A percentile compares a stretch with the other conserved stretches of the same genome.
phyloP scores from a whole-genome alignment of 2,329 filamentous ascomycete species.

The Pyrenophora graminea region DNA sequence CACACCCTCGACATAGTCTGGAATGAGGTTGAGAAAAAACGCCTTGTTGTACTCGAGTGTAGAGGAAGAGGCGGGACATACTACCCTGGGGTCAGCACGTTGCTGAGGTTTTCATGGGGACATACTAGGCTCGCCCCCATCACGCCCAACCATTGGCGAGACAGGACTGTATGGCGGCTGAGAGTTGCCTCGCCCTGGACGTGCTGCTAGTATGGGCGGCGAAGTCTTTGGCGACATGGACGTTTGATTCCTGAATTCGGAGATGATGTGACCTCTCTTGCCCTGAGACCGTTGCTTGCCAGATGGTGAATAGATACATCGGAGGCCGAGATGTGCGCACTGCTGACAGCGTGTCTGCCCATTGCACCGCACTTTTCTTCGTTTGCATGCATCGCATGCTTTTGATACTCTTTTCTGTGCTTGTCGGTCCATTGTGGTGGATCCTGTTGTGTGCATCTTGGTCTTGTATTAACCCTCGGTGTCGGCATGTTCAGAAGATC shows the following conservation, averaged over 20 bases:
- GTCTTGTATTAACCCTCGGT: conserved; percentile 10
- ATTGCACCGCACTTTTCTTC: conserved; percentile 55
- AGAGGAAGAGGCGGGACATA: conserved; percentile 23
- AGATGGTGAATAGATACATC: conserved; percentile 51
- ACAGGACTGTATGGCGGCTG: conserved; percentile 16
- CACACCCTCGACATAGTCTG: conserved; percentile 51
- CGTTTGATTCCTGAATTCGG: conserved; percentile 46
- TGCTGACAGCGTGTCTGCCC: conserved; percentile 51
- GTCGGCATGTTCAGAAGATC: conserved; percentile 17
- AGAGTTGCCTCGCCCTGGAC: conserved; percentile 13
- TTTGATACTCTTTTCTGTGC: conserved; percentile 42
- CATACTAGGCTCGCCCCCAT: conserved; percentile 27
- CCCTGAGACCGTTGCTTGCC: conserved; percentile 46
- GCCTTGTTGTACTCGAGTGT: conserved; percentile 26
- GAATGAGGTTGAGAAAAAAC: conserved; percentile 52
- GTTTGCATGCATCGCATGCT: conserved; percentile 55
- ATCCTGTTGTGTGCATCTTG: conserved; percentile 24
- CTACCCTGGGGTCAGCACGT: conserved; percentile 14
- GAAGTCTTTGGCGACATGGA: conserved; percentile 21
- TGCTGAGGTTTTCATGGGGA: conserved; percentile 1
- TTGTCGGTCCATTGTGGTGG: conserved; percentile 31
- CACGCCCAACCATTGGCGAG: conserved; percentile 21
- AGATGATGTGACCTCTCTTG: conserved; percentile 49
- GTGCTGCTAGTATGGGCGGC: conserved; percentile 34
- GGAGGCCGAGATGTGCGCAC: conserved; percentile 48